A percentile compares a stretch with the other conserved stretches of the same genome.
phyloP scores from a whole-genome alignment of 2,329 filamentous ascomycete species.

The Trichophyton benhamiae region DNA sequence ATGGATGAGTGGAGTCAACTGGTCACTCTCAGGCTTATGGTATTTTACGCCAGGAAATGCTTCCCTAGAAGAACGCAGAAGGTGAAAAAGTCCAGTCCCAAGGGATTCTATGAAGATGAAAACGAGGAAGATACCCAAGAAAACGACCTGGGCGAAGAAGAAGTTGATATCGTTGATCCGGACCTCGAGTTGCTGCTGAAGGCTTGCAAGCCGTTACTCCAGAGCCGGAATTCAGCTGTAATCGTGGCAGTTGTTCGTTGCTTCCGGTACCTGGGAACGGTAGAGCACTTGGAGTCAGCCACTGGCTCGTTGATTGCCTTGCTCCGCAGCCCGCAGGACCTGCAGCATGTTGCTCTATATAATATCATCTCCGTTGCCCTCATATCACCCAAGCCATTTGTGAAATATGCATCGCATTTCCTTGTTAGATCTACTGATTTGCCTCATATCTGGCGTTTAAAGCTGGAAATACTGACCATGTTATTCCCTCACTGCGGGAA shows the following conservation, averaged over 20 bases:
- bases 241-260: constrained; percentile 76
- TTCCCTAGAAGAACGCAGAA: constrained; percentile 61
- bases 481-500: constrained; percentile 72
- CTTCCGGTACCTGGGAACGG: constrained; percentile 72
- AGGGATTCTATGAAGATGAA: constrained; percentile 72
- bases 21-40: constrained; percentile 68
- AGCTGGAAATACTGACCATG: constrained; percentile 79
- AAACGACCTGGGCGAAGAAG: constrained; percentile 29
- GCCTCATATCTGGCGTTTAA: constrained; percentile 74
- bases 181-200: constrained; percentile 74
- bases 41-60: constrained; percentile 71
- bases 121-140: constrained; percentile 35
- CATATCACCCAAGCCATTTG: constrained; percentile 62
- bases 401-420: constrained; percentile 80
- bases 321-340: constrained; percentile 70
- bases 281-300: constrained; percentile 59
- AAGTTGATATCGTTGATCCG: constrained; percentile 55
- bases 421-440: constrained; percentile 69
- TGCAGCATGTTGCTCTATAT: constrained; percentile 79
- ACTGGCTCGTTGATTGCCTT: constrained; percentile 79
- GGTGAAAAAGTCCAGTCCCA: constrained; percentile 44
- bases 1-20: constrained; percentile 99
- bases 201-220: constrained; percentile 68
- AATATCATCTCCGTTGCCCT: constrained; percentile 93
- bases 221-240: constrained; percentile 86